Evolutionary conservation across 2,329 filamentous ascomycete genomes (phyloP).

Genomic region (Lasiodiplodia gonubiensis): DNA sequence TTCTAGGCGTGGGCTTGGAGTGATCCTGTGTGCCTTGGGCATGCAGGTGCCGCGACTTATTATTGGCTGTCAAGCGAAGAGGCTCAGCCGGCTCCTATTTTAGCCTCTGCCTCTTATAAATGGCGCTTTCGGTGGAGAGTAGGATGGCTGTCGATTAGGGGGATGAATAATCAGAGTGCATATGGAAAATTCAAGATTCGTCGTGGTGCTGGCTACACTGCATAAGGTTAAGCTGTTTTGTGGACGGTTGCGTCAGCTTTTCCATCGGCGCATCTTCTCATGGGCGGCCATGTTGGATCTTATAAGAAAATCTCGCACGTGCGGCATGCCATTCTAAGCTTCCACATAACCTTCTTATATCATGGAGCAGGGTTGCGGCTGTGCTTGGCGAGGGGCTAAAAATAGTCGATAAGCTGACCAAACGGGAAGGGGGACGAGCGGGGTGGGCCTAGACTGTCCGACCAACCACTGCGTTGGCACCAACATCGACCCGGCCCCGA

Average conservation of each 20-base stretch:
- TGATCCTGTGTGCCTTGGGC: background rate
- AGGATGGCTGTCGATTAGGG: background rate
- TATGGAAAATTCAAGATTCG: background rate
- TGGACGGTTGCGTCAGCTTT: background rate
- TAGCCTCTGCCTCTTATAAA: background rate
- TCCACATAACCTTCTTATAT: slow-evolving; percentile 14
- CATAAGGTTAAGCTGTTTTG: background rate
- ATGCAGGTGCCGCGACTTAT: slow-evolving; percentile 23
- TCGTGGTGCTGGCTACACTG: background rate
- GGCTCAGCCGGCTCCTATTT: background rate
- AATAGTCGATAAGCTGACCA: slow-evolving; percentile 4
- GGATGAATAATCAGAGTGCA: background rate
- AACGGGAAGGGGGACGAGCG: background rate
- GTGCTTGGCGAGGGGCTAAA: background rate
- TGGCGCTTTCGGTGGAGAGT: background rate
- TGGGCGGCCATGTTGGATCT: too few species aligned
- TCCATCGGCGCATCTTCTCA: background rate
- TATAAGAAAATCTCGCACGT: background rate
- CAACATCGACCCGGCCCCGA: background rate
- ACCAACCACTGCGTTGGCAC: background rate
- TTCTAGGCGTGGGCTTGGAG: background rate
- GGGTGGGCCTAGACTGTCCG: background rate
- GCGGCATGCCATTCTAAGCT: background rate
- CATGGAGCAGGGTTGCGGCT: background rate
- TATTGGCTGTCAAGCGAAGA: background rate